phyloP scores from a whole-genome alignment of 805 yeast genomes.

The Kuraishia borneana region DNA sequence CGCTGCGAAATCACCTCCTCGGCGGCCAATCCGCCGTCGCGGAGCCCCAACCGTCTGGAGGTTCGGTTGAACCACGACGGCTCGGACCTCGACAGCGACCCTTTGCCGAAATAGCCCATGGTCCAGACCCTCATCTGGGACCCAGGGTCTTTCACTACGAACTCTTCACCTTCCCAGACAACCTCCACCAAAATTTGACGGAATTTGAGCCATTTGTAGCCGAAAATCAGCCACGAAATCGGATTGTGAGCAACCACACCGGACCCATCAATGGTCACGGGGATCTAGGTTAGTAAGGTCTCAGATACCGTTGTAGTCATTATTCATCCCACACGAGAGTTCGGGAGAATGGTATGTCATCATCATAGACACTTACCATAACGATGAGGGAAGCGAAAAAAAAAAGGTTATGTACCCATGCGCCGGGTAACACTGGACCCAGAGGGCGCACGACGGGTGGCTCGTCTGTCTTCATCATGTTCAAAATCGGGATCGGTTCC shows the following conservation, averaged over 20 bases:
- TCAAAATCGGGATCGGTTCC: no score
- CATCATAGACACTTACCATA: slow-evolving; percentile 2
- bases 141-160: slow-evolving; percentile 27
- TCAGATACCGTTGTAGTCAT: slow-evolving; percentile 29
- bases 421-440: no score
- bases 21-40: slow-evolving; percentile 24
- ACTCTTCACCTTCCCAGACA: slow-evolving; percentile 7
- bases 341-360: background rate
- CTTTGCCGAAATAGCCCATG: slow-evolving; percentile 91
- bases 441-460: no score
- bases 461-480: no score
- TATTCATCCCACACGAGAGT: slow-evolving; percentile 1
- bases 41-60: slow-evolving; percentile 38
- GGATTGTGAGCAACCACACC: slow-evolving; percentile 32
- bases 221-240: slow-evolving; percentile 29
- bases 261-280: slow-evolving; percentile 24
- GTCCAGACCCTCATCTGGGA: slow-evolving; percentile 61
- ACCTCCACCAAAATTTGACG: background rate
- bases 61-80: slow-evolving; percentile 83
- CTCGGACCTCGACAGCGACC: slow-evolving; percentile 78
- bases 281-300: slow-evolving; percentile 4
- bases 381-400: background rate
- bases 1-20: slow-evolving; percentile 75
- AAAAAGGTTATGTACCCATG: no score
- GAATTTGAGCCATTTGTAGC: slow-evolving; percentile 13